Evolutionary conservation across 768 basidiomycete genomes (phyloP).

Genomic region (Tulasnella sp.): DNA sequence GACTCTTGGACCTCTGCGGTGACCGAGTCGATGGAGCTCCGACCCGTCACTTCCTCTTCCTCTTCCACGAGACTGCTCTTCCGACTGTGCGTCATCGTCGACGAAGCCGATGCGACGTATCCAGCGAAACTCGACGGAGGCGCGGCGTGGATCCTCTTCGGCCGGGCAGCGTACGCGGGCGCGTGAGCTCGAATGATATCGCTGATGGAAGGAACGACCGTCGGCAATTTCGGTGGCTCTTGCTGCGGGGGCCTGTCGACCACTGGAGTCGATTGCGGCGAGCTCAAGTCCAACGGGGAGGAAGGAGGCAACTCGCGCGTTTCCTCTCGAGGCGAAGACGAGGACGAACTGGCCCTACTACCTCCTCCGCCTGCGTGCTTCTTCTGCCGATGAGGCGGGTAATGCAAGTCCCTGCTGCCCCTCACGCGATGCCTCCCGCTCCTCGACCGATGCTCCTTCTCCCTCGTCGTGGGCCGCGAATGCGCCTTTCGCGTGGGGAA

Average conservation of each 20-base stretch:
- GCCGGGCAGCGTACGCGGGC: conserved; percentile 26
- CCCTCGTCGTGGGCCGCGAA: neutral
- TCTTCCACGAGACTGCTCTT: neutral
- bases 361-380: too few species aligned
- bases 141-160: neutral
- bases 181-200: conserved; percentile 78
- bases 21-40: conserved; percentile 7
- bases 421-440: neutral
- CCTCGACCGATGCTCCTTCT: neutral
- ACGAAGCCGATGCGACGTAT: neutral
- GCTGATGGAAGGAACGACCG: conserved; percentile 64
- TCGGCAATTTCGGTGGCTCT: neutral
- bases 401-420: neutral
- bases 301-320: neutral
- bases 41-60: neutral
- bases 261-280: neutral
- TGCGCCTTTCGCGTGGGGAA: neutral
- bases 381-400: neutral
- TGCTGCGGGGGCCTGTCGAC: neutral
- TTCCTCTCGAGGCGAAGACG: neutral
- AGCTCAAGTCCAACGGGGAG: neutral
- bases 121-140: neutral
- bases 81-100: neutral
- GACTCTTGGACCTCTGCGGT: neutral
- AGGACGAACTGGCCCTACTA: neutral